Evolutionary conservation across 1,284 basidiomycete genomes (phyloP).

Genomic region (Malassezia yamatoensis): DNA sequence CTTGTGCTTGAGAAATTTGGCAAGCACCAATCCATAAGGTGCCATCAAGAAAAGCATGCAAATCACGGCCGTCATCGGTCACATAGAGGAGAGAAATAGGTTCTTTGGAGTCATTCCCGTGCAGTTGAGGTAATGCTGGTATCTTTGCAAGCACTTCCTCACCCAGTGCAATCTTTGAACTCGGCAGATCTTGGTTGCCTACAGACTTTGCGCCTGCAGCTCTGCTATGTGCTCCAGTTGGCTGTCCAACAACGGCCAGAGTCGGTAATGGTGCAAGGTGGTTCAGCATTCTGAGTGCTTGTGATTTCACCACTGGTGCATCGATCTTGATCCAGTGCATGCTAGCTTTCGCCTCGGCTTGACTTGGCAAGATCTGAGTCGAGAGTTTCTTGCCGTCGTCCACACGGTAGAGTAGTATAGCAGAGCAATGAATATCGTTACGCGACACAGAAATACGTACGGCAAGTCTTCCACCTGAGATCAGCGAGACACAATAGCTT

Average conservation of each 20-base stretch:
- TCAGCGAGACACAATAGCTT: not conserved
- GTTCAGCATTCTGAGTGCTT: conserved; percentile 10
- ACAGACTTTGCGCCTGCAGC: not conserved
- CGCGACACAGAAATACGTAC: conserved; percentile 1
- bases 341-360: not conserved
- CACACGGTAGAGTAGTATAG: conserved; percentile 6
- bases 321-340: conserved; percentile 4
- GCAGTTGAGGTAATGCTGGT: not conserved
- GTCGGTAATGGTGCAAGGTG: conserved; percentile 3
- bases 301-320: not conserved
- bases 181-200: not conserved
- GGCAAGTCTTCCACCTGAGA: conserved; percentile 11
- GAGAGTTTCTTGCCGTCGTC: conserved; percentile 10
- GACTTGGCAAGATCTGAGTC: not conserved
- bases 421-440: not conserved
- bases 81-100: conserved; percentile 4
- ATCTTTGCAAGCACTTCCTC: conserved; percentile 4
- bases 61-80: not conserved
- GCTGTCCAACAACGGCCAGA: not conserved
- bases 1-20: not conserved
- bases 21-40: not conserved
- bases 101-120: not conserved
- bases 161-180: not conserved
- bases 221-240: not conserved
- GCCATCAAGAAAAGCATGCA: conserved; percentile 10